Percentiles rank a stretch among this genome's conserved stretches.
phyloP scores from a whole-genome alignment of 2,329 filamentous ascomycete species.

The Xylariaceae sp. region DNA sequence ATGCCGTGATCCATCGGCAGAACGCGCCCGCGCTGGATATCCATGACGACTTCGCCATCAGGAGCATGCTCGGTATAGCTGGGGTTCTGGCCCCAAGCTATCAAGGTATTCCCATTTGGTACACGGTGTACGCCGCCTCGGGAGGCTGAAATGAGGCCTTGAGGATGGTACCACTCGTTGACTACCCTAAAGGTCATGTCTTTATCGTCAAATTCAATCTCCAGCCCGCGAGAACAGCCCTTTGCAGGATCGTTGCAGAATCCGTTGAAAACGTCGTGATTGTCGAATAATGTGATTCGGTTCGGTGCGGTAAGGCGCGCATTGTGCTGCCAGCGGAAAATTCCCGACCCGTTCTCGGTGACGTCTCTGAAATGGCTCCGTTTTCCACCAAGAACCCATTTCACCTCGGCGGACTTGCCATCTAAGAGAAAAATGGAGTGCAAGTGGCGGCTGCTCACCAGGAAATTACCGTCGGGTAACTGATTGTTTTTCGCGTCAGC shows the following conservation, averaged over 20 bases:
- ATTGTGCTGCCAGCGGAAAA: slow-evolving; percentile 16
- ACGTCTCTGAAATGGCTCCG: slow-evolving; percentile 10
- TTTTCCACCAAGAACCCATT: slow-evolving; percentile 12
- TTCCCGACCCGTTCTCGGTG: slow-evolving; percentile 2
- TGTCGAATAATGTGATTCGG: slow-evolving; percentile 13
- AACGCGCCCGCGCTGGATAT: slow-evolving; percentile 15
- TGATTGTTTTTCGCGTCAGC: background rate
- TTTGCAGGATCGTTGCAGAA: slow-evolving; percentile 5
- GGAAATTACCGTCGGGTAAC: slow-evolving; percentile 8
- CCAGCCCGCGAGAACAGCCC: slow-evolving; percentile 11
- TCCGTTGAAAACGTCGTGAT: slow-evolving; percentile 11
- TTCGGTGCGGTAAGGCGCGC: slow-evolving; percentile 7
- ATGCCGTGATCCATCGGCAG: slow-evolving; percentile 13
- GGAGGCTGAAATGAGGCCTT: slow-evolving; percentile 6
- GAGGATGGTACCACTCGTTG: slow-evolving; percentile 13
- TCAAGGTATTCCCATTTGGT: slow-evolving; percentile 7
- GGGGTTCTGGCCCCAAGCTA: slow-evolving; percentile 17
- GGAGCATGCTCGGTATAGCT: slow-evolving; percentile 14
- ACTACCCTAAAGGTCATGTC: slow-evolving; percentile 8
- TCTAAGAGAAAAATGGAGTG: slow-evolving; percentile 10
- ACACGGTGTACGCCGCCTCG: slow-evolving; percentile 7
- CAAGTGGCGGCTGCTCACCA: slow-evolving; percentile 11
- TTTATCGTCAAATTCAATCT: slow-evolving; percentile 9
- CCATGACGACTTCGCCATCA: slow-evolving; percentile 13
- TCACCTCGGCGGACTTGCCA: slow-evolving; percentile 3